Conservation (phyloP, 2,329 filamentous ascomycete genomes). For the Stylonectria norvegica region DNA sequence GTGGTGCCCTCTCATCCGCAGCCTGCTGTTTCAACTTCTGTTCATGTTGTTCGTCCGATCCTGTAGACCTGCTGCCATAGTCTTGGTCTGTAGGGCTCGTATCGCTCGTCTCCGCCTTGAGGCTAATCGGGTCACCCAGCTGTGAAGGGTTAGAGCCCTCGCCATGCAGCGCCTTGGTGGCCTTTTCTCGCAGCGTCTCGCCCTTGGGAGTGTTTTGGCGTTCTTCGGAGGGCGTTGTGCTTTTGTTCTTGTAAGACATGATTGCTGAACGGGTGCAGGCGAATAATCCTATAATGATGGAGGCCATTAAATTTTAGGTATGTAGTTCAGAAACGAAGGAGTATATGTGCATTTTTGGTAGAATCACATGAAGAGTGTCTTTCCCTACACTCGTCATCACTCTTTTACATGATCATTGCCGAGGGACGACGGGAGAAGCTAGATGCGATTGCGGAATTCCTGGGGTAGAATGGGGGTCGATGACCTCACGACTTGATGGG, state of each 20-base stretch:
- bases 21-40: neutral
- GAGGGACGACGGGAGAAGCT: neutral
- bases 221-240: slow-evolving; percentile 4
- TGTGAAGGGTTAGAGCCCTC: slow-evolving; percentile 34
- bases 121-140: slow-evolving; percentile 38
- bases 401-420: neutral
- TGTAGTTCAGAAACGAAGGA: neutral
- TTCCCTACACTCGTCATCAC: neutral
- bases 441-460: neutral
- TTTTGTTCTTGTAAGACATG: slow-evolving; percentile 6
- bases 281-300: slow-evolving; percentile 5
- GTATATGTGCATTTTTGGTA: no score
- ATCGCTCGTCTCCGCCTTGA: slow-evolving; percentile 37
- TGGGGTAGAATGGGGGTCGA: slow-evolving; percentile 1
- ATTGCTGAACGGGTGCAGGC: slow-evolving; percentile 2
- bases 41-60: neutral
- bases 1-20: neutral
- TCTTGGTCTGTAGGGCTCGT: slow-evolving; percentile 28
- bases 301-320: no score
- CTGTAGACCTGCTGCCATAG: neutral
- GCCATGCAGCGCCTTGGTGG: slow-evolving; percentile 25
- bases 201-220: slow-evolving; percentile 4
- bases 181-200: slow-evolving; percentile 13
- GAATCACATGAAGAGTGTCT: slow-evolving; percentile 1
- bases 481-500: slow-evolving; percentile 12